These are phyloP conservation scores for Silene uniflora DNA, from an alignment of 148 eudicot species.

Conservation along the genomic window DNA sequence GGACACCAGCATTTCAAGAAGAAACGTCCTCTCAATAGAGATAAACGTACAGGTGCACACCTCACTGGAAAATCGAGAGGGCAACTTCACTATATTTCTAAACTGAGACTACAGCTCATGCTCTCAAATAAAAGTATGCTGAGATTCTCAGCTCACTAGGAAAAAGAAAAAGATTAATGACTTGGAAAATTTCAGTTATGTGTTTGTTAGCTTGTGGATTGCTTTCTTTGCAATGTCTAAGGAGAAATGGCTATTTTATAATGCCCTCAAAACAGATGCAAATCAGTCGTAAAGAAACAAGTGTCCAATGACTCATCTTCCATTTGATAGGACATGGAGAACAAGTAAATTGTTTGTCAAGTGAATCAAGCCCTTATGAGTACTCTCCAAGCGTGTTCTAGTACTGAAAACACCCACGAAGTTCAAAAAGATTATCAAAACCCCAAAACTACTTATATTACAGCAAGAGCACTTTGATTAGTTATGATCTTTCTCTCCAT, in stretches of 20 bases:
- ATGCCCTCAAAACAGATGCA: neutral
- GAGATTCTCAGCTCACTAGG: neutral
- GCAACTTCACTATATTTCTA: neutral
- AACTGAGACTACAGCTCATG: neutral
- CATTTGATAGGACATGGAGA: neutral
- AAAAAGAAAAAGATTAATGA: neutral
- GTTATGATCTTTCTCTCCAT: too few relatives aligned
- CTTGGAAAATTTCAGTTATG: neutral
- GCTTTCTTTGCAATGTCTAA: neutral
- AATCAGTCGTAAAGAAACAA: too few relatives aligned
- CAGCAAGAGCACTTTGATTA: too few relatives aligned
- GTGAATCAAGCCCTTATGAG: neutral
- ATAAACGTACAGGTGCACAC: neutral
- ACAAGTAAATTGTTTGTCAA: neutral
- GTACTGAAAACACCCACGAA: too few relatives aligned
- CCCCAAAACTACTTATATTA: too few relatives aligned
- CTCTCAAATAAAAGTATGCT: neutral
- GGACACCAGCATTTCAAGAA: neutral
- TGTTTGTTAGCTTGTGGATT: neutral
- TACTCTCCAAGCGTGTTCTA: neutral
- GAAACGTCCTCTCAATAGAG: neutral
- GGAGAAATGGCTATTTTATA: neutral
- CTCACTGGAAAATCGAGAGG: neutral
- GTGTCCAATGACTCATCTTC: too few relatives aligned
- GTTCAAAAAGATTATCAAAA: too few relatives aligned